Base-by-base conservation (phyloP, 2,329 filamentous ascomycete species). In the Harringtonia lauricola region DNA sequence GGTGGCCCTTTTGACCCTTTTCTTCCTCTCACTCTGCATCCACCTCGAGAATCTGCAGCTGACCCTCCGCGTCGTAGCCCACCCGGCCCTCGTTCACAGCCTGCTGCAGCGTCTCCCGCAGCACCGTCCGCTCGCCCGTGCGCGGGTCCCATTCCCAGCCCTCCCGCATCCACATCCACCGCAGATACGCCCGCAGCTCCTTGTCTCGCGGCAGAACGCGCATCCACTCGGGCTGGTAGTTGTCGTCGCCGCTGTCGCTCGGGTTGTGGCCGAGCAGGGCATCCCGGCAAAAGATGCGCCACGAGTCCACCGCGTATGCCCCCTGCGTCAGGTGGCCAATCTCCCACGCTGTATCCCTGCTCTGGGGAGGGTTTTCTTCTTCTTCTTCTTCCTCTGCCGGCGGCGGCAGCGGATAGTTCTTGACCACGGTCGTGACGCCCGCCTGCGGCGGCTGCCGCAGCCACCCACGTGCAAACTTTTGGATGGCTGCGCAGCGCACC, bases 221-320 rank as follows among this genome's bases (percentile, higher is more conserved):
- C 72, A 88, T 92, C 89, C 89, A 95, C 61, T 95, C 89, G 0
- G 87, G 86, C 53, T 87, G 80, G 56, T 89, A 87, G 55, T 64
- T 51, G 54, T 64, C 50, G 51, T 74, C 51, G 54, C 64, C 50
- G 52, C 73, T 57, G 29, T 31, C 18, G 19, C 4, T 19, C 4
- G n/a, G 29, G 21, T 29, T 22, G 9, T 79, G 60, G 0, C 79
- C 81, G 8, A 88, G 73, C 21, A 94, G 60, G 28, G 72, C 68
- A 58, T 95, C 89, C 2, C 89, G 77, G 58, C 87, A 95, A 61
- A 95, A 95, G 50, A 95, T 95, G 3, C 89, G 78, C 85, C 87
- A 95, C 56, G 83, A 89, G 60, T 95, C 89, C 39, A 90, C 68
- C 0, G 86, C 84, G 59, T 95, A 95, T 2, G 78, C 71, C 15